Percentiles rank a stretch among this genome's conserved stretches.
phyloP scores from a whole-genome alignment of 164 flowering plant species.

The Cinnamomum chago region DNA sequence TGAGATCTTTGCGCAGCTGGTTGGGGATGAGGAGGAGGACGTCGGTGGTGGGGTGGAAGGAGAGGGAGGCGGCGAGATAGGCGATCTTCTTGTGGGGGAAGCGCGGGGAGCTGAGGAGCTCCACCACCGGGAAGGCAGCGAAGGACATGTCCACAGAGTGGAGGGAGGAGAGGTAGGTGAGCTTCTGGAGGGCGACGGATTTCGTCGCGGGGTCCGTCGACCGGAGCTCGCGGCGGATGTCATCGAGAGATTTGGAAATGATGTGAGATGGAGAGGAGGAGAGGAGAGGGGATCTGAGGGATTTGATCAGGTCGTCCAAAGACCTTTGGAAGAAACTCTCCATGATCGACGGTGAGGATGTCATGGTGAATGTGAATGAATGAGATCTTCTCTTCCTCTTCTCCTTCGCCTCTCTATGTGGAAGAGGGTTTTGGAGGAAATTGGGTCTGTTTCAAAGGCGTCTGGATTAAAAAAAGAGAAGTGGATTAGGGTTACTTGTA shows the following conservation, averaged over 20 bases:
- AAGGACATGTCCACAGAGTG: slow-evolving; percentile 62
- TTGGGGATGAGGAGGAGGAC: slow-evolving; percentile 75
- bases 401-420: not conserved
- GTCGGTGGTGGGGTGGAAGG: slow-evolving; percentile 62
- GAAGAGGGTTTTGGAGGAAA: not conserved
- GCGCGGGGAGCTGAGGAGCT: slow-evolving; percentile 55
- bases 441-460: no score
- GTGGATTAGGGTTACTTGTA: no score
- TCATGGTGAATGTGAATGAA: not conserved
- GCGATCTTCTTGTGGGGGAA: slow-evolving; percentile 63
- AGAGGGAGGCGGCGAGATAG: slow-evolving; percentile 67
- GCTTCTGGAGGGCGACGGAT: slow-evolving; percentile 75
- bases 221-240: slow-evolving; percentile 76
- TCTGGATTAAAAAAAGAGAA: no score
- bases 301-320: slow-evolving; percentile 79
- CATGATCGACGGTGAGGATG: slow-evolving; percentile 49
- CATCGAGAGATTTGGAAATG: slow-evolving; percentile 64
- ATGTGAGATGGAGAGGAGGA: slow-evolving; percentile 44
- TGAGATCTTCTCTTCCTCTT: not conserved
- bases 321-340: slow-evolving; percentile 80
- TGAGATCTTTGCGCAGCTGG: slow-evolving; percentile 80
- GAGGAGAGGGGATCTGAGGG: slow-evolving; percentile 50
- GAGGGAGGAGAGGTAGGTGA: slow-evolving; percentile 66
- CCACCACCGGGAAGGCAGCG: slow-evolving; percentile 84
- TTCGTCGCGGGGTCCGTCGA: slow-evolving; percentile 76